Evolutionary conservation across 2,329 filamentous ascomycete genomes (phyloP).

Genomic region (Colletotrichum paranaense): DNA sequence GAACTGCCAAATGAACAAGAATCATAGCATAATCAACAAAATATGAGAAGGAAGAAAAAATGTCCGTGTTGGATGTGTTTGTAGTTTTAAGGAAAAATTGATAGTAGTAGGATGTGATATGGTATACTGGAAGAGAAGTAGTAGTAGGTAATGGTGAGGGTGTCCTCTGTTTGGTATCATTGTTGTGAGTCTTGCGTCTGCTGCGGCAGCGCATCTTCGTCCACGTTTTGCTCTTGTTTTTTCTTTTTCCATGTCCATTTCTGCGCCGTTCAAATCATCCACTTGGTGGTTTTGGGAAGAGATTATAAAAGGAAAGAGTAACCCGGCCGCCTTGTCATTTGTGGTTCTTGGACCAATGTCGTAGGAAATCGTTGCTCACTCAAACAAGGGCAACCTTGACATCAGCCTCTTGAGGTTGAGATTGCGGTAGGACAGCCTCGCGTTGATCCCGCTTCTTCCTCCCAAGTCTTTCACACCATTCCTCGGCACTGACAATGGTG

Average conservation of each 20-base stretch:
- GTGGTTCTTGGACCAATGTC: not conserved
- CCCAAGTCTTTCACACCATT: conserved; percentile 87
- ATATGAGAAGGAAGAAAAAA: conserved; percentile 1
- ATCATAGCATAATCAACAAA: conserved; percentile 7
- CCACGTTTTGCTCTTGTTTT: conserved; percentile 28
- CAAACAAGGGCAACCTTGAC: conserved; percentile 39
- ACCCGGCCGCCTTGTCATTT: conserved; percentile 7
- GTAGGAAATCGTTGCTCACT: conserved; percentile 24
- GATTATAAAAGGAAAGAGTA: not conserved
- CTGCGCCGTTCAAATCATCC: conserved; percentile 31
- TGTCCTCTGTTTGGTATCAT: conserved; percentile 34
- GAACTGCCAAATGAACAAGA: conserved; percentile 13
- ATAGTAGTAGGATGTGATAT: conserved; percentile 16
- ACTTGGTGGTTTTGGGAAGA: conserved; percentile 17
- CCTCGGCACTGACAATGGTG: conserved; percentile 89
- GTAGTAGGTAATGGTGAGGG: conserved; percentile 14
- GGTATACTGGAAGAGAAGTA: conserved; percentile 33
- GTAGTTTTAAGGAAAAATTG: not conserved
- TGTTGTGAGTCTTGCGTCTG: conserved; percentile 20
- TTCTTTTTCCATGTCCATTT: conserved; percentile 28
- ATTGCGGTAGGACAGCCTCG: conserved; percentile 39
- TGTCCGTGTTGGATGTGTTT: conserved; percentile 16
- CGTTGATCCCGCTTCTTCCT: conserved; percentile 44
- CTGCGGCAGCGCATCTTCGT: conserved; percentile 6
- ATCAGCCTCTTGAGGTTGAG: conserved; percentile 41